Percentiles rank a stretch among this genome's conserved stretches.
phyloP scores from a whole-genome alignment of 148 eudicot species.

The Rhododendron ovatum region DNA sequence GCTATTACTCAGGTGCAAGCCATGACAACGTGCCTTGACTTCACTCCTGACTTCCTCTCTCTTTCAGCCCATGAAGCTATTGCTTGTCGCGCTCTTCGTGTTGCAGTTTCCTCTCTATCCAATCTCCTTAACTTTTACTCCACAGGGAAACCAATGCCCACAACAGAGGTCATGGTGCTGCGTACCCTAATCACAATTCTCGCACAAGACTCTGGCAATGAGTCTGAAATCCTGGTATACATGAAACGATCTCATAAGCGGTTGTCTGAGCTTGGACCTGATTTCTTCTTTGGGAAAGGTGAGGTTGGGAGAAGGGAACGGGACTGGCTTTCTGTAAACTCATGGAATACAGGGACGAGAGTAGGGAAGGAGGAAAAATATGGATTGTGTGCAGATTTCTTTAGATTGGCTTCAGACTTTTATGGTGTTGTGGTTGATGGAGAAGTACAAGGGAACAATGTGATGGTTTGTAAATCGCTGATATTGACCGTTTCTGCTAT shows the following conservation, averaged over 20 bases:
- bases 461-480: constrained; percentile 74
- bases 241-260: constrained; percentile 62
- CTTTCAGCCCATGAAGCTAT: constrained; percentile 94
- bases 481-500: constrained; percentile 62
- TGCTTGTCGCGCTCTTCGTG: constrained; percentile 70
- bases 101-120: constrained; percentile 74
- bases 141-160: constrained; percentile 67
- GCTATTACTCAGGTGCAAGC: constrained; percentile 84
- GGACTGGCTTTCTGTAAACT: constrained; percentile 71
- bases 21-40: constrained; percentile 80
- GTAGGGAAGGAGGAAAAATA: constrained; percentile 52
- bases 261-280: constrained; percentile 61
- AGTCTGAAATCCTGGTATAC: constrained; percentile 57
- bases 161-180: constrained; percentile 61
- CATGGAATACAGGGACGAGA: constrained; percentile 73
- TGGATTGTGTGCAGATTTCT: constrained; percentile 65
- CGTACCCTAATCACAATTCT: constrained; percentile 66
- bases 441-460: constrained; percentile 51
- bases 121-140: constrained; percentile 72
- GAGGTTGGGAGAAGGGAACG: constrained; percentile 85
- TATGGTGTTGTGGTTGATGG: constrained; percentile 58
- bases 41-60: constrained; percentile 71
- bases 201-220: constrained; percentile 54
- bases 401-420: constrained; percentile 68
- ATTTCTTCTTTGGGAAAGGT: constrained; percentile 75